These are phyloP conservation scores for Emericellopsis cladophorae DNA, from an alignment of 2,329 filamentous ascomycete genomes.

Conservation along the genomic window DNA sequence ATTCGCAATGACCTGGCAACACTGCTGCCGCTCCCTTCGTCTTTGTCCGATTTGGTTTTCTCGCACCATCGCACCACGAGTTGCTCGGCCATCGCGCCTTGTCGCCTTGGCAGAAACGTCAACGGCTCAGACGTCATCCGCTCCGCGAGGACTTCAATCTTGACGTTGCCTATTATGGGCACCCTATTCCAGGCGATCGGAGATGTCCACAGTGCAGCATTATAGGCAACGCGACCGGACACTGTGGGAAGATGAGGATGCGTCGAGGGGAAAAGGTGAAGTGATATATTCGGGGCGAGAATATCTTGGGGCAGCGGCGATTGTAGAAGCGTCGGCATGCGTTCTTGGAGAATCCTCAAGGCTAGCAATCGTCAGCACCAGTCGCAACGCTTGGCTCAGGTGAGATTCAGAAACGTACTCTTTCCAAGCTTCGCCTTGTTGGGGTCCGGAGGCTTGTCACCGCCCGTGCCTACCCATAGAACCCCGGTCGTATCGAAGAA, in stretches of 20 bases:
- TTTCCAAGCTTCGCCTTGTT: constrained; percentile 52
- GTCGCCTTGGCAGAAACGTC: constrained; percentile 30
- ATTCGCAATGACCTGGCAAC: constrained; percentile 12
- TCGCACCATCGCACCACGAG: constrained; percentile 80
- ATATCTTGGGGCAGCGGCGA: constrained; percentile 61
- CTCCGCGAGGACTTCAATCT: constrained; percentile 77
- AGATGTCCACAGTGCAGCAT: constrained; percentile 88
- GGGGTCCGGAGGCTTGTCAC: constrained; percentile 30
- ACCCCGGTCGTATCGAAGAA: constrained; percentile 19
- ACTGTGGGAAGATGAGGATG: constrained; percentile 88
- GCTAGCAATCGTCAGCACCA: constrained; percentile 25
- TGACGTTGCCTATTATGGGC: constrained; percentile 81
- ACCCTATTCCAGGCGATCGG: constrained; percentile 92
- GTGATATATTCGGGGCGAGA: constrained; percentile 60
- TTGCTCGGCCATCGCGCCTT: constrained; percentile 58
- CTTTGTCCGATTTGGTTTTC: constrained; percentile 16
- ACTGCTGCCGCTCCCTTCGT: constrained; percentile 15
- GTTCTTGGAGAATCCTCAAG: constrained; percentile 51
- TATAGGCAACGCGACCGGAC: constrained; percentile 79
- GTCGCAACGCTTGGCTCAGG: neutral
- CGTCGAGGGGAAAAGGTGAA: constrained; percentile 61
- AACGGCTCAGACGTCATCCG: constrained; percentile 59
- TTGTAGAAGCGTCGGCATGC: constrained; percentile 54
- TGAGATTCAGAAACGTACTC: constrained; percentile 28
- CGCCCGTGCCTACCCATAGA: constrained; percentile 11